Conservation (phyloP, 2,329 filamentous ascomycete species). For the Fusarium secorum region DNA sequence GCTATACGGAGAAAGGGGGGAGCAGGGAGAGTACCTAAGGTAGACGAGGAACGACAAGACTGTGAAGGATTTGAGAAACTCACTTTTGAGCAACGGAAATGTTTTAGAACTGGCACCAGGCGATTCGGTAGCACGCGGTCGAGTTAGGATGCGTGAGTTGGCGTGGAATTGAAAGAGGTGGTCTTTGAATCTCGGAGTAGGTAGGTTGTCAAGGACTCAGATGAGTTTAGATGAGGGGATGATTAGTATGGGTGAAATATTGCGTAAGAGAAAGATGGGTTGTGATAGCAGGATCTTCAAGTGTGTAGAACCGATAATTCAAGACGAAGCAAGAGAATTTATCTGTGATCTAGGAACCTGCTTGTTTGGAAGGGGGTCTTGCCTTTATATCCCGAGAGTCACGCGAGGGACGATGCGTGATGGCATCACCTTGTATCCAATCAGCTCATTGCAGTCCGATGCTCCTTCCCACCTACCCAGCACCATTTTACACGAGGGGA, state of each 20-base stretch:
- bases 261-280: neutral
- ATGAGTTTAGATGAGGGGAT: neutral
- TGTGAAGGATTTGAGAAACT: constrained; percentile 11
- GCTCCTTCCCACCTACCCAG: constrained; percentile 5
- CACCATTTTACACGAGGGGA: neutral
- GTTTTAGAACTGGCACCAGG: neutral
- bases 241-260: neutral
- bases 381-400: constrained; percentile 41
- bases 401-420: constrained; percentile 37
- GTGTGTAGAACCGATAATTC: neutral
- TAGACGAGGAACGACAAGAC: neutral
- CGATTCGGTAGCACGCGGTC: neutral
- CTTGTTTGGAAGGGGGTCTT: constrained; percentile 25
- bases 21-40: neutral
- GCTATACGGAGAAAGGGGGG: constrained; percentile 11
- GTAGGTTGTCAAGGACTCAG: neutral
- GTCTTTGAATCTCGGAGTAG: neutral
- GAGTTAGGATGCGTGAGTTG: constrained; percentile 6
- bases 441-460: constrained; percentile 40
- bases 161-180: neutral
- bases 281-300: neutral
- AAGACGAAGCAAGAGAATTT: neutral
- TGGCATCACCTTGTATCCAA: constrained; percentile 43
- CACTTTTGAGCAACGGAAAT: constrained; percentile 23
- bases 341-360: constrained; percentile 1